Percentiles rank a stretch among this genome's conserved stretches.
phyloP scores from a whole-genome alignment of 2,329 filamentous ascomycete species.

The Fusarium begoniae region DNA sequence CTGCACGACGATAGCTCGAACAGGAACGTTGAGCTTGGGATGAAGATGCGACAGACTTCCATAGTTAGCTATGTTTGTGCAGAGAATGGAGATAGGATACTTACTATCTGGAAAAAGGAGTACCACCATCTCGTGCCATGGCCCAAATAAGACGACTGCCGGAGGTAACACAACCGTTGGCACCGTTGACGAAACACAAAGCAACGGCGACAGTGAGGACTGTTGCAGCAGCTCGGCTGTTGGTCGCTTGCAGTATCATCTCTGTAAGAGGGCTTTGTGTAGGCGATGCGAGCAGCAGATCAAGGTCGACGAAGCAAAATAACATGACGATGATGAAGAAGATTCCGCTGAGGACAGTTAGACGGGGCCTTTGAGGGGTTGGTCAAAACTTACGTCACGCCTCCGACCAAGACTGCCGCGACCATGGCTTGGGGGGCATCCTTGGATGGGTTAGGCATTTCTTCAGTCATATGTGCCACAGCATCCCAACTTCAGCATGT shows the following conservation, averaged over 20 bases:
- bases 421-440: constrained; percentile 54
- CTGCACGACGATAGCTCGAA: constrained; percentile 52
- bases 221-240: constrained; percentile 50
- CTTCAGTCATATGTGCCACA: constrained; percentile 56
- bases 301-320: constrained; percentile 53
- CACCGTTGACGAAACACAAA: constrained; percentile 57
- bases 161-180: constrained; percentile 54
- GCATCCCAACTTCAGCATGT: constrained; percentile 50
- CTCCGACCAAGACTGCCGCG: constrained; percentile 52
- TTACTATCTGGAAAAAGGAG: constrained; percentile 44
- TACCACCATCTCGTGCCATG: constrained; percentile 57
- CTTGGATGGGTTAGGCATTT: constrained; percentile 53
- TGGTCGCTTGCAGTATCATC: constrained; percentile 54
- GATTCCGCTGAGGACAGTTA: constrained; percentile 40
- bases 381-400: constrained; percentile 48
- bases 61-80: not conserved
- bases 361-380: not conserved
- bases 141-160: constrained; percentile 55
- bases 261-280: constrained; percentile 58
- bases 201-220: constrained; percentile 53
- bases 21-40: constrained; percentile 52
- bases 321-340: constrained; percentile 54
- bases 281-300: constrained; percentile 46
- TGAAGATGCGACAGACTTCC: constrained; percentile 47
- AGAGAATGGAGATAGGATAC: not conserved